Base-by-base conservation (phyloP, 2,329 filamentous ascomycete species). In the Fusarium pseudonygamai region DNA sequence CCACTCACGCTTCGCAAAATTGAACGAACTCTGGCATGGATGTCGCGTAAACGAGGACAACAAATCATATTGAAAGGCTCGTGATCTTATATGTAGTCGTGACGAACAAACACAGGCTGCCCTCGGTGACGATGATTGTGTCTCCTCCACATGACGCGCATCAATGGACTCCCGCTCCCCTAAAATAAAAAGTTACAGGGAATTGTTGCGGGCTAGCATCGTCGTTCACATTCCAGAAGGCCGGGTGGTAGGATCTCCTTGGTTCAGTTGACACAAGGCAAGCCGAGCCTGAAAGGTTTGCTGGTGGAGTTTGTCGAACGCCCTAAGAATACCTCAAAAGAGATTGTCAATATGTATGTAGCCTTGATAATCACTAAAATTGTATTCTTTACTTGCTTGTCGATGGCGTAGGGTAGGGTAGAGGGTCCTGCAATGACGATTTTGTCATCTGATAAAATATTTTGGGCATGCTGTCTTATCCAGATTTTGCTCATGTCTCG, bases 191-290 rank as follows among this genome's bases (percentile, higher is more conserved):
- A 39, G 40, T 58, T 58, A 32, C 57, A 71, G 57, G 67, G 64
- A 43, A 61, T 34, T 47, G 37, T 58, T 47, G 56, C 20, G 39
- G 64, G 63, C 75, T 75, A 76, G 69, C 58, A 69, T 68, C 63
- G 47, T 55, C 46, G 40, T 61, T 52, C 57, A 57, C 73, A 77
- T 77, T 77, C 76, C 76, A 76, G 72, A 75, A 77, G 75, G 63
- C 37, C 45, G 65, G 56, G 63, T 52, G 49, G 58, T 58, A 67
- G 60, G 59, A 69, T 72, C 71, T 60, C 53, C 32, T 39, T 68
- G 24, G 55, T 28, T 58, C 34, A 55, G 22, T 43, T 45, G 52
- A 39, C 47, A 64, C 53, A 30, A 56, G 59, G 66, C 62, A 67
- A 60, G 62, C 40, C 30, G 42, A 56, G 49, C 57, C 39, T 68